A percentile compares a stretch with the other conserved stretches of the same genome.
Conservation (phyloP, 371 early-diverging fungal genomes). For the Synchytrium microbalum region DNA sequence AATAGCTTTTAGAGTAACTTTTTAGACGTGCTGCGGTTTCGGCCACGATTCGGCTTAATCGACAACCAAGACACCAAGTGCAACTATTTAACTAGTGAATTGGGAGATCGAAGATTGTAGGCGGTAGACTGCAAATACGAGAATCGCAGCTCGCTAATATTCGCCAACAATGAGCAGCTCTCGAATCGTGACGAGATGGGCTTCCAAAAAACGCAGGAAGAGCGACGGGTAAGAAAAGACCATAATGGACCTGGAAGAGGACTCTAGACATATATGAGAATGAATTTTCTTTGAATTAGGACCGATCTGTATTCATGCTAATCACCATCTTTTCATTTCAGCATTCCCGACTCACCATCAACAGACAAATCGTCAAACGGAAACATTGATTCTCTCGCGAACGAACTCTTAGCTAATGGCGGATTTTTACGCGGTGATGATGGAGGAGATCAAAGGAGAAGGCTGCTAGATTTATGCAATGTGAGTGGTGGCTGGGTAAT, state of each 20-base stretch:
- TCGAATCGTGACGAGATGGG: neutral
- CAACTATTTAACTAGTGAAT: no score
- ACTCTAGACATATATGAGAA: neutral
- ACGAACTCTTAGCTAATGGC: neutral
- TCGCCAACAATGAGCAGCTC: no score
- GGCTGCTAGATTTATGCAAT: slow-evolving; percentile 2
- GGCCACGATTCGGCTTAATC: no score
- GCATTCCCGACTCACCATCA: neutral
- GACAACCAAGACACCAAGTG: no score
- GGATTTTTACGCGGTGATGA: neutral
- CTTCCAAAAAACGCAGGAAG: neutral
- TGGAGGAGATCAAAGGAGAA: neutral
- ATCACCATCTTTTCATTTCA: neutral
- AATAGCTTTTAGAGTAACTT: no score
- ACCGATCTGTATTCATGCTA: neutral
- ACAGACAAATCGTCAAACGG: neutral
- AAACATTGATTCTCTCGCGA: neutral
- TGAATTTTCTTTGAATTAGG: no score
- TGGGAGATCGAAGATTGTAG: no score
- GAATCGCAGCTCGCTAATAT: no score
- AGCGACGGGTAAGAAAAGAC: neutral
- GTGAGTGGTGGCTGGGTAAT: neutral
- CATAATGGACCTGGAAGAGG: neutral
- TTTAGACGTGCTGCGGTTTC: no score
- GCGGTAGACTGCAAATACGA: no score